Conservation (phyloP, 2,329 filamentous ascomycete genomes). For the Didymella exigua region DNA sequence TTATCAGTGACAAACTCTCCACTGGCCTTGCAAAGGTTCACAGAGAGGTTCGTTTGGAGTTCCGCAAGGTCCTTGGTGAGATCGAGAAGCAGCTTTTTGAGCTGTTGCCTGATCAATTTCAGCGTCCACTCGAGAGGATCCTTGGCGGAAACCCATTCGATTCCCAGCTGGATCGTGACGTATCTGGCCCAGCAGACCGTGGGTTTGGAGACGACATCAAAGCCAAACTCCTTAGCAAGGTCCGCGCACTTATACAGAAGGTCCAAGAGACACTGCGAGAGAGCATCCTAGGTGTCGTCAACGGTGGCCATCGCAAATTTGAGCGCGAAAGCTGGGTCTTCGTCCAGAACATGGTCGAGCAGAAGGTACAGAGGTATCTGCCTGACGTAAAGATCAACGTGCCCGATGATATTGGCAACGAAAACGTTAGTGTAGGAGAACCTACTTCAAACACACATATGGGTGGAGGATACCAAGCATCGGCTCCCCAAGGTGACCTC, state of each 20-base stretch:
- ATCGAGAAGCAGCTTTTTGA: constrained; percentile 41
- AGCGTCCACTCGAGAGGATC: constrained; percentile 37
- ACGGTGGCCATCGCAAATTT: constrained; percentile 39
- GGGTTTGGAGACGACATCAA: constrained; percentile 40
- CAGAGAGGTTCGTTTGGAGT: constrained; percentile 38
- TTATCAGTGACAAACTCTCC: constrained; percentile 39
- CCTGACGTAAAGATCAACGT: constrained; percentile 39
- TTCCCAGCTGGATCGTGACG: constrained; percentile 36
- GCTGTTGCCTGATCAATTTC: constrained; percentile 36
- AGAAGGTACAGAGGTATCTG: constrained; percentile 38
- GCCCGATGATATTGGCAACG: constrained; percentile 40
- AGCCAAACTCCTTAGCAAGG: constrained; percentile 31
- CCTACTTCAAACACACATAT: constrained; percentile 22
- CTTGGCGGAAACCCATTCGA: constrained; percentile 40
- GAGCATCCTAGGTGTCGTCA: constrained; percentile 38
- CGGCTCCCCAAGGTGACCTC: constrained; percentile 11
- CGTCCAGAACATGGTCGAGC: constrained; percentile 39
- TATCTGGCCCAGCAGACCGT: constrained; percentile 28
- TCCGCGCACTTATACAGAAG: constrained; percentile 35
- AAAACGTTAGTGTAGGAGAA: constrained; percentile 36
- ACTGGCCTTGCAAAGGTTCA: constrained; percentile 40
- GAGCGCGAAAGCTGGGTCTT: constrained; percentile 41
- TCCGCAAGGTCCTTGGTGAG: constrained; percentile 36
- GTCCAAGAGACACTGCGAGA: constrained; percentile 39
- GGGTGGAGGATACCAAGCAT: constrained; percentile 16